Evolutionary conservation across 768 basidiomycete genomes (phyloP), one percentile per base, ranked within the genome.

Genomic region (Tephrocybe rancida): DNA sequence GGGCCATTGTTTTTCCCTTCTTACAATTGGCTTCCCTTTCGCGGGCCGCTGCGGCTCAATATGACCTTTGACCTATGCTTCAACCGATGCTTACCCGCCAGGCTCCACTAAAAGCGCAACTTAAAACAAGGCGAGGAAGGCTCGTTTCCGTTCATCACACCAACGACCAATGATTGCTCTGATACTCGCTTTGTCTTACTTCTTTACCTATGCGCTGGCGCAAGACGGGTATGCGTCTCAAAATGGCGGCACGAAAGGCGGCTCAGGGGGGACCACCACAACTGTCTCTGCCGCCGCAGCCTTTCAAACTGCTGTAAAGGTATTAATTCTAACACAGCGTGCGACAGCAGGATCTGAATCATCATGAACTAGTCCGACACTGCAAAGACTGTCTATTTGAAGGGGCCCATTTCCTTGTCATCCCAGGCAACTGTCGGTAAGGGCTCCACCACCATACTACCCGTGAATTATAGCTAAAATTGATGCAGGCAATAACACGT

Each of bases 191-290:
- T 44, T 42, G 3, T 57, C 16, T 37, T 52, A 16, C n/a, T 16
- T 58, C 2, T 25, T 57, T 8, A 21, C 52, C 19, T 30, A 16
- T 3, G 55, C 47, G 18, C 38, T 21, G 11, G 58, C 50, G 9
- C 61, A 62, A 43, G 58, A 62, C 49, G 62, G 62, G 7, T 64
- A 59, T 24, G 62, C 62, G 5, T 52, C 62, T 24, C 24, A 34
- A n/a, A 64, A 64, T 43, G 62, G 62, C 2, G 62, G 62, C 5
- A 64, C 62, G 16, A 64, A 55, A 34, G 62, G 62, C 25, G 62
- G 57, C 44, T 52, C 57, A 16, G 62, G 62, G 21, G 62, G 62
- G 10, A 61, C 60, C 5, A 64, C 62, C 2, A 64, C 62, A 13
- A 64, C 62, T 3, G 62, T 64, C 3, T 57, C 58, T 3, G 62